Conservation (phyloP, 768 basidiomycete species). For the Russula foetens region DNA sequence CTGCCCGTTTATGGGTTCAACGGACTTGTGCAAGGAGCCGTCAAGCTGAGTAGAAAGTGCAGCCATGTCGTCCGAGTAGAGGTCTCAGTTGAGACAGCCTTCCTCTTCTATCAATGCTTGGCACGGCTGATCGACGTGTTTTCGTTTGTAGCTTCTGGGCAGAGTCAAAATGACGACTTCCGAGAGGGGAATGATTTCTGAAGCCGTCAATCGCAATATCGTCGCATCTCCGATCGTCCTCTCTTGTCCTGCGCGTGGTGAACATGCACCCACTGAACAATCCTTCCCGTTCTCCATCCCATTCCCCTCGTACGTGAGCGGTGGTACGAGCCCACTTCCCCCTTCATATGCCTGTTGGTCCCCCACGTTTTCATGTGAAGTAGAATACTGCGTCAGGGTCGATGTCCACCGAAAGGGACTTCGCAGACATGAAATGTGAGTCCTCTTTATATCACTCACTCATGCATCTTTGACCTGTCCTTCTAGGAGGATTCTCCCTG, state of each 20-base stretch:
- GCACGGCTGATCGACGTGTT: background rate
- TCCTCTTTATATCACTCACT: background rate
- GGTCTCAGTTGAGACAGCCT: constrained; percentile 28
- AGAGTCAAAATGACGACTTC: constrained; percentile 28
- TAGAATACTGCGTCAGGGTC: constrained; percentile 33
- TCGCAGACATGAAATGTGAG: constrained; percentile 35
- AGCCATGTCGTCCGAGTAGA: constrained; percentile 33
- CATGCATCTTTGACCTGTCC: background rate
- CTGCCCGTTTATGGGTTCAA: constrained; percentile 37
- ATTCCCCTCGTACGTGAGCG: constrained; percentile 31
- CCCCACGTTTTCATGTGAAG: constrained; percentile 26
- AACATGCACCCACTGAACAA: constrained; percentile 12
- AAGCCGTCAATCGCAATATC: constrained; percentile 2
- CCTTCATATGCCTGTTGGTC: constrained; percentile 32
- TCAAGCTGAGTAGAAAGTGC: constrained; percentile 30
- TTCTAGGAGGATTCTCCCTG: constrained; percentile 28
- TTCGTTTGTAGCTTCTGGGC: constrained; percentile 31
- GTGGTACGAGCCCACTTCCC: constrained; percentile 28
- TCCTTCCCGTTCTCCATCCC: constrained; percentile 30
- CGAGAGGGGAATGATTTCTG: constrained; percentile 23
- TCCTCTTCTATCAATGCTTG: background rate
- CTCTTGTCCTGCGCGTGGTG: constrained; percentile 2
- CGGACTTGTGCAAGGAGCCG: constrained; percentile 33
- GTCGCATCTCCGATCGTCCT: background rate
- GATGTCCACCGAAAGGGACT: constrained; percentile 34